phyloP scores from a whole-genome alignment of 805 yeast genomes.

The Saccharomycopsis guyanensis region DNA sequence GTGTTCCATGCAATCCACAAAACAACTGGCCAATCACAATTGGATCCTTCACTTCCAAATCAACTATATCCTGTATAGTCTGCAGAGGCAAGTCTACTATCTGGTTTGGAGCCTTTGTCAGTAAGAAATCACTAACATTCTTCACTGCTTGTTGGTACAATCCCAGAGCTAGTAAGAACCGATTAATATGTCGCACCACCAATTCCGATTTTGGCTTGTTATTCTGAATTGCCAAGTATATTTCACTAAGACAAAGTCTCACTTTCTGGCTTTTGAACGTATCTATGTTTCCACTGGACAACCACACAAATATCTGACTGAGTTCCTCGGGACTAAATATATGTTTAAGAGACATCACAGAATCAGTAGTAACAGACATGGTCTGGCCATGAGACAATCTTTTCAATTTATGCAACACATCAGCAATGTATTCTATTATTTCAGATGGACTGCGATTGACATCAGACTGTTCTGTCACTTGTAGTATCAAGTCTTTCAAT shows the following conservation, averaged over 20 bases:
- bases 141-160: constrained; percentile 2
- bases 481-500: background rate
- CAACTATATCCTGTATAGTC: background rate
- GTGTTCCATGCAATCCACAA: background rate
- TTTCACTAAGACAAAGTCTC: background rate
- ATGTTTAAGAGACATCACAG: background rate
- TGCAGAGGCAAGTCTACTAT: background rate
- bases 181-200: background rate
- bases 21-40: background rate
- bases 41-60: constrained; percentile 3
- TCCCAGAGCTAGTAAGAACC: background rate
- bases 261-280: background rate
- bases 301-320: background rate
- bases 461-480: background rate
- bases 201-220: too few species aligned
- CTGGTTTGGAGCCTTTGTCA: too few species aligned
- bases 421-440: background rate
- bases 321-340: background rate
- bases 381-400: background rate
- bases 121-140: background rate
- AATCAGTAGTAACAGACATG: background rate
- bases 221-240: background rate
- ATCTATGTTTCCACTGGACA: background rate
- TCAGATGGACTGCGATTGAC: background rate
- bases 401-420: background rate